phyloP scores from a whole-genome alignment of 768 basidiomycete genomes.

The Coprinopsis sp. region DNA sequence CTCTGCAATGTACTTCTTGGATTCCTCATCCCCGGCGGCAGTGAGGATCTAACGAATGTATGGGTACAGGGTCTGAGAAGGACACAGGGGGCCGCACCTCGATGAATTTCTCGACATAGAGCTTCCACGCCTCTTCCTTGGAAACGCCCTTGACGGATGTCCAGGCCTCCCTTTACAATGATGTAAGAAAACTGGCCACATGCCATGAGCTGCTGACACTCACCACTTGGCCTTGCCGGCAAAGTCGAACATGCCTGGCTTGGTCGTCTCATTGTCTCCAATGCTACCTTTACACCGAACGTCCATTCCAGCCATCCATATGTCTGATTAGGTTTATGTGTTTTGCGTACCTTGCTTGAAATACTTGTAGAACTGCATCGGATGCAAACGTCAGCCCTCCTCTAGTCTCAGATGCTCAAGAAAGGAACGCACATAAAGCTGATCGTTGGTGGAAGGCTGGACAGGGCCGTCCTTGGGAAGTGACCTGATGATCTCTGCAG shows the following conservation, averaged over 20 bases:
- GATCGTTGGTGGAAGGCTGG: constrained; percentile 65
- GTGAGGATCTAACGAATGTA: constrained; percentile 49
- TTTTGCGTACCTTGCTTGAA: constrained; percentile 80
- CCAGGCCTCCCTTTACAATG: constrained; percentile 77
- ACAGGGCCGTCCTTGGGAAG: constrained; percentile 82
- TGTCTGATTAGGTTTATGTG: constrained; percentile 1
- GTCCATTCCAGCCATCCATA: not conserved
- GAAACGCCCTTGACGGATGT: constrained; percentile 62
- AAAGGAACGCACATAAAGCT: constrained; percentile 66
- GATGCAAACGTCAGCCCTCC: constrained; percentile 5
- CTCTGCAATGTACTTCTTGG: constrained; percentile 52
- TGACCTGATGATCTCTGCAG: constrained; percentile 56
- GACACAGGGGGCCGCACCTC: constrained; percentile 40
- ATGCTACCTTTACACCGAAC: constrained; percentile 48
- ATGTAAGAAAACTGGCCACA: constrained; percentile 8
- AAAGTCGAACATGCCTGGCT: constrained; percentile 82
- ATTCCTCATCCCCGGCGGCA: constrained; percentile 42
- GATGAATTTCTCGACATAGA: constrained; percentile 75
- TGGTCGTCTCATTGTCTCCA: constrained; percentile 62
- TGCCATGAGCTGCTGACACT: constrained; percentile 6
- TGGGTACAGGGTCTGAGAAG: constrained; percentile 8
- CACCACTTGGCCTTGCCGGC: constrained; percentile 89
- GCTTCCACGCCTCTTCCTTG: constrained; percentile 63
- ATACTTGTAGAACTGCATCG: constrained; percentile 79
- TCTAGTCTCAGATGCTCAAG: constrained; percentile 12